These are phyloP conservation scores for Asterochloris sp. DNA, from an alignment of 139 green algal species.

Conservation along the genomic window DNA sequence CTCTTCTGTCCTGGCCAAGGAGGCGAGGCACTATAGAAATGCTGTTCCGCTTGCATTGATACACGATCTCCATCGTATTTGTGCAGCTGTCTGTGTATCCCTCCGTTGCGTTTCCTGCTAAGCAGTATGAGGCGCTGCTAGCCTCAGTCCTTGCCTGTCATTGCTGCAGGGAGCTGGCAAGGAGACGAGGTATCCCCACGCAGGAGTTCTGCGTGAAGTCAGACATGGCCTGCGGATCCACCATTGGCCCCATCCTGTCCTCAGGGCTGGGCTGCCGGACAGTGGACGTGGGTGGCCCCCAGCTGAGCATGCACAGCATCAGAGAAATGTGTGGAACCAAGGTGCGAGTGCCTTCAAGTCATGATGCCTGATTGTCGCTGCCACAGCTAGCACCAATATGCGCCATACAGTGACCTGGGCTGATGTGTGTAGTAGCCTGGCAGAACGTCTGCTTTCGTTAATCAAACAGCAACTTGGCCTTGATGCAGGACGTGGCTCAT, in stretches of 20 bases:
- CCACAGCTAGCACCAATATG: neutral
- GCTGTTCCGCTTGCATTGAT: too few relatives aligned
- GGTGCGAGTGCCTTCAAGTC: neutral
- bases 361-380: neutral
- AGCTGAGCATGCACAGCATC: constrained; percentile 90
- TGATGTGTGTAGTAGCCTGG: neutral
- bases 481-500: constrained; percentile 59
- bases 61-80: too few relatives aligned
- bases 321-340: constrained; percentile 71
- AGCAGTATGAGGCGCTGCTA: too few relatives aligned
- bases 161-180: constrained; percentile 60
- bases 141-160: too few relatives aligned
- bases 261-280: constrained; percentile 77
- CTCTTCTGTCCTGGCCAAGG: too few relatives aligned
- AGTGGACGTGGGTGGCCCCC: constrained; percentile 83
- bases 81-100: too few relatives aligned
- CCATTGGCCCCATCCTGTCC: constrained; percentile 95
- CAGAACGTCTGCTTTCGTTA: neutral
- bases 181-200: constrained; percentile 65
- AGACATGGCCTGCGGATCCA: constrained; percentile 97
- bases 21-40: too few relatives aligned
- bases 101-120: too few relatives aligned
- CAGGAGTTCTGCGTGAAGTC: constrained; percentile 82
- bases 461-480: too few relatives aligned
- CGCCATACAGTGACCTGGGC: neutral